Conservation (phyloP, 148 eudicot species). For the Bassia scoparia region DNA sequence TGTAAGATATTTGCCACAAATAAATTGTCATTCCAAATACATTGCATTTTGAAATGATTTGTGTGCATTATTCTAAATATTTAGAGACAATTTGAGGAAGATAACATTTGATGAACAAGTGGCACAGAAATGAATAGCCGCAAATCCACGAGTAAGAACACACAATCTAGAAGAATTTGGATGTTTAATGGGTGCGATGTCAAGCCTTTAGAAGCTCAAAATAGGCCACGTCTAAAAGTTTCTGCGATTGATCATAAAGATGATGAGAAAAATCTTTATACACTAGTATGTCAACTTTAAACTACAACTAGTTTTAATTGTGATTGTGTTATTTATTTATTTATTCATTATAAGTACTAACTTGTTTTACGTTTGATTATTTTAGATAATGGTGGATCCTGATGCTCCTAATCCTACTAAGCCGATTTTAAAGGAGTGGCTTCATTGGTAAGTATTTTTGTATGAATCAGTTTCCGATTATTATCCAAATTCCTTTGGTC, state of each 20-base stretch:
- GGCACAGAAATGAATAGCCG: too few relatives aligned
- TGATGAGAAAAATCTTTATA: slow-evolving; percentile 17
- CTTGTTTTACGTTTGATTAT: background rate
- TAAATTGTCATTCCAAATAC: too few relatives aligned
- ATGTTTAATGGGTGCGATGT: slow-evolving; percentile 33
- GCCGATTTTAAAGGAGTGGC: slow-evolving; percentile 35
- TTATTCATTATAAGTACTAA: too few relatives aligned
- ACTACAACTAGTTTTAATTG: background rate
- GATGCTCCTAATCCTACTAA: slow-evolving; percentile 49
- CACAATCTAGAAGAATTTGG: too few relatives aligned
- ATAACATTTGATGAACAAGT: too few relatives aligned
- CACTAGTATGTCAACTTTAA: slow-evolving; percentile 24
- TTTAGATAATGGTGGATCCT: slow-evolving; percentile 44
- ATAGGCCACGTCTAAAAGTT: slow-evolving; percentile 25
- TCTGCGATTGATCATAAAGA: background rate
- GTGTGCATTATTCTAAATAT: too few relatives aligned
- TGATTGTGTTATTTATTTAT: background rate
- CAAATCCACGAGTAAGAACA: too few relatives aligned
- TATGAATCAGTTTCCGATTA: too few relatives aligned
- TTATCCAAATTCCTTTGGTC: too few relatives aligned
- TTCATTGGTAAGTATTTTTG: slow-evolving; percentile 35
- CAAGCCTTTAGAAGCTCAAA: slow-evolving; percentile 29
- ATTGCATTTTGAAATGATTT: too few relatives aligned
- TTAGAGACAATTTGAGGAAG: too few relatives aligned
- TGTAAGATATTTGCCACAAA: too few relatives aligned